These are phyloP conservation scores for Lunularia cruciata DNA, from an alignment of 225 moss, liverwort and hornwort genomes.

Conservation along the genomic window DNA sequence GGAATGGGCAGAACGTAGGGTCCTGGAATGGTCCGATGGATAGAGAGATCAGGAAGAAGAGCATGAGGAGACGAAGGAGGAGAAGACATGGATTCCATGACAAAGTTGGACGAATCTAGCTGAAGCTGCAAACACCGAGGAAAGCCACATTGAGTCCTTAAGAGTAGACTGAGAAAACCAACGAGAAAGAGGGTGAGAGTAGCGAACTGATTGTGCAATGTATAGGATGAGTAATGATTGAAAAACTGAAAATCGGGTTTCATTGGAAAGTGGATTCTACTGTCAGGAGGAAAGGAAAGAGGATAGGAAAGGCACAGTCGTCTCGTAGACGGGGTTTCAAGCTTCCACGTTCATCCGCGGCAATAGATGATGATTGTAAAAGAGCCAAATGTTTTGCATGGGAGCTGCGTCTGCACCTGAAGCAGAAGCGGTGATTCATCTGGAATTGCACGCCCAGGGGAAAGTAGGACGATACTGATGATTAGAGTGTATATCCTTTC, in stretches of 20 bases:
- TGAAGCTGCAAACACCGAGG: no score
- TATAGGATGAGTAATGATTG: neutral
- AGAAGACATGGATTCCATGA: no score
- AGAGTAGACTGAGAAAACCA: neutral
- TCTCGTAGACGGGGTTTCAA: neutral
- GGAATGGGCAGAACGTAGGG: no score
- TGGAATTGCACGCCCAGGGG: constrained; percentile 5
- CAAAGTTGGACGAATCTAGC: neutral
- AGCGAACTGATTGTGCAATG: neutral
- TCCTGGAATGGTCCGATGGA: no score
- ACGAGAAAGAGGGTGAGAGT: neutral
- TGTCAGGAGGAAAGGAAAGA: neutral
- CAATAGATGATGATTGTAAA: neutral
- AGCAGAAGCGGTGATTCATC: neutral
- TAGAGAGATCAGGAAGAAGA: no score
- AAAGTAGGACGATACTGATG: neutral
- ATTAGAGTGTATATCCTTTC: neutral
- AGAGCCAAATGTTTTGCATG: neutral
- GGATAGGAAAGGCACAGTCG: neutral
- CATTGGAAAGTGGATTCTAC: neutral
- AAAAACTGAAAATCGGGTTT: neutral
- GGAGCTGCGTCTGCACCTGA: neutral
- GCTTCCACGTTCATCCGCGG: neutral
- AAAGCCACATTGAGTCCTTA: no score
- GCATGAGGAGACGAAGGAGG: no score